Evolutionary conservation across 179 eudicot genomes (phyloP).

Genomic region (Vitellaria paradoxa): DNA sequence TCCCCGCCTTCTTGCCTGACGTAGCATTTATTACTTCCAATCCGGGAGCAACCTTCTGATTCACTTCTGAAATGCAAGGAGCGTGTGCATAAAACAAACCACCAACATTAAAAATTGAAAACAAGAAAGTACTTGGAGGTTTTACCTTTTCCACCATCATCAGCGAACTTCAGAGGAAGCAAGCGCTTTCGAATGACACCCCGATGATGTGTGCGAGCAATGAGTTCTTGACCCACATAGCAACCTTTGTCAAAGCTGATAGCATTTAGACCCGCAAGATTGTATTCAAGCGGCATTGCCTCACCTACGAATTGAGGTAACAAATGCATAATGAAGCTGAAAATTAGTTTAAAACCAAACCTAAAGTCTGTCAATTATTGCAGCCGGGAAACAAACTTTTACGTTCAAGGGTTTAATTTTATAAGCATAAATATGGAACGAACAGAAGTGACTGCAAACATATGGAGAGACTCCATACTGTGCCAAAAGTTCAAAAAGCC

Average conservation of each 20-base stretch:
- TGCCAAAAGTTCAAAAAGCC: no score
- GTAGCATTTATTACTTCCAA: constrained; percentile 49
- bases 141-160: constrained; percentile 65
- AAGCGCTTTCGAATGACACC: constrained; percentile 92
- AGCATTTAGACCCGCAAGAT: constrained; percentile 83
- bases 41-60: constrained; percentile 63
- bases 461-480: no score
- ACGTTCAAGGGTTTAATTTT: not conserved
- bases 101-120: not conserved
- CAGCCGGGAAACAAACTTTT: not conserved
- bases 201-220: constrained; percentile 94
- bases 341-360: not conserved
- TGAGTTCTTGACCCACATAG: constrained; percentile 92
- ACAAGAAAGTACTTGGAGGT: not conserved
- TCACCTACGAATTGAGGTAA: constrained; percentile 50
- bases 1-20: constrained; percentile 69
- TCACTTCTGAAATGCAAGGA: constrained; percentile 45
- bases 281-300: constrained; percentile 95
- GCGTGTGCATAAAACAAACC: not conserved
- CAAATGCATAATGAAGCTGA: not conserved
- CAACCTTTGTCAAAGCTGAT: constrained; percentile 96
- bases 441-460: not conserved
- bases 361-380: not conserved
- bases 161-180: constrained; percentile 71
- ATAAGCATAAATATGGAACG: not conserved